phyloP scores from a whole-genome alignment of 139 green algal species.

The Chlorella vulgaris region DNA sequence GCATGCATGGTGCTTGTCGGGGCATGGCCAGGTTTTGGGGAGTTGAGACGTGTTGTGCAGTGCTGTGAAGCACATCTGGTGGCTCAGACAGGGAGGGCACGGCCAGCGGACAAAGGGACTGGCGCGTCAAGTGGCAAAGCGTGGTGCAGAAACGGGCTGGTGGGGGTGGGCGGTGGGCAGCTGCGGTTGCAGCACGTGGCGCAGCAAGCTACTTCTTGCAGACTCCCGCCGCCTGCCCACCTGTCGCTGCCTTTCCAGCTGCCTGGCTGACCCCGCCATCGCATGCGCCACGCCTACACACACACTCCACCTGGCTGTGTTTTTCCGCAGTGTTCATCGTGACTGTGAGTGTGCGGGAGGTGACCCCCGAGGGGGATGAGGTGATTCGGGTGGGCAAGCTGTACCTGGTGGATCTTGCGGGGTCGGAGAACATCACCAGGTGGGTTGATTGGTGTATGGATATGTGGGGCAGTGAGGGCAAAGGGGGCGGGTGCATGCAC shows the following conservation, averaged over 20 bases:
- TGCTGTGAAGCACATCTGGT: too few relatives aligned
- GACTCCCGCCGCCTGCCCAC: too few relatives aligned
- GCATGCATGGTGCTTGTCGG: neutral
- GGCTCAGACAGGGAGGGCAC: neutral
- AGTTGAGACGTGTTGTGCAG: too few relatives aligned
- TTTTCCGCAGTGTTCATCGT: conserved; percentile 44
- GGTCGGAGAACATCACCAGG: conserved; percentile 93
- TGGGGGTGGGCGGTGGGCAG: too few relatives aligned
- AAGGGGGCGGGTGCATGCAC: neutral
- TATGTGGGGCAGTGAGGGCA: neutral
- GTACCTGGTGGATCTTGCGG: conserved; percentile 98
- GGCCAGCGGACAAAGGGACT: neutral
- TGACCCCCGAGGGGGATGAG: conserved; percentile 92
- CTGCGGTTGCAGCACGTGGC: too few relatives aligned
- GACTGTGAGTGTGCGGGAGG: conserved; percentile 85
- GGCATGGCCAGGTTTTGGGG: too few relatives aligned
- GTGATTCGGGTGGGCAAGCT: conserved; percentile 98
- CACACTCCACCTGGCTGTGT: too few relatives aligned
- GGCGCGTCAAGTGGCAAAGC: neutral
- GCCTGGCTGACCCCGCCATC: too few relatives aligned
- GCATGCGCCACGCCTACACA: too few relatives aligned
- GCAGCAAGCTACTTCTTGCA: too few relatives aligned
- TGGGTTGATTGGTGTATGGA: too few relatives aligned
- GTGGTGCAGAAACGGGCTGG: neutral
- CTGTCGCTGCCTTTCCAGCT: too few relatives aligned